Evolutionary conservation across 192 early-diverging fungal species (phyloP), one percentile per base, ranked within the genome.

Genomic region (Coemansia sp.): DNA sequence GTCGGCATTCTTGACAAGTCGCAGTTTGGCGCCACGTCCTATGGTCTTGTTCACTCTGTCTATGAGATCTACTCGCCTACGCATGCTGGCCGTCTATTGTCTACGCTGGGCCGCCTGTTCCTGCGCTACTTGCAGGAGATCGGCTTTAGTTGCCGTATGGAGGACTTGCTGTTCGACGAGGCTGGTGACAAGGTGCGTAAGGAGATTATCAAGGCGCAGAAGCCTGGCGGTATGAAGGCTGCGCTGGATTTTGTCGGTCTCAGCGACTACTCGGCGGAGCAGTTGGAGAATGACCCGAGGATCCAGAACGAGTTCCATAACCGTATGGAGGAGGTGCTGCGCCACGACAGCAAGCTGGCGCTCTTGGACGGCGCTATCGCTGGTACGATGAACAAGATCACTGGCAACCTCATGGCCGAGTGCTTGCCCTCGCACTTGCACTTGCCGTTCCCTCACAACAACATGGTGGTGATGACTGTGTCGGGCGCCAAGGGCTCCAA

Each of bases 381-480:
- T 77, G 86, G 89, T 60, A 79, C 78, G 53, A 93, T 95, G 69
- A 96, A 94, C 88, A 84, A 87, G 50, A 65, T 98, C 44, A 97
- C 95, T 0, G 88, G 90, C 33, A 72, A 82, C 18, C 50, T 81
- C 46, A 70, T 69, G 1, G 34, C 68, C 3, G 31, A 62, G 29
- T 81, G 79, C 40, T 53, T 87, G 73, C 86, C 83, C 20, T 3
- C 20, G 8, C 76, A 76, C 24, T 60, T 87, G 62, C 73, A 78
- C 31, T 66, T 81, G 67, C 76, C 86, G 39, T 99, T 99, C 90
- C 98, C 98, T 29, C 76, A 89, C 65, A 99, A 99, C 84, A 95
- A 96, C 85, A 98, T 99, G 96, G 95, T 97, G 86, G 89, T 95
- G 76, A 99, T 99, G 98, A 97, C 94, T 2, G 90, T 95, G 44